Evolutionary conservation across 768 basidiomycete genomes (phyloP), one percentile per base, ranked within the genome.

Genomic region (Tulasnella sp.): DNA sequence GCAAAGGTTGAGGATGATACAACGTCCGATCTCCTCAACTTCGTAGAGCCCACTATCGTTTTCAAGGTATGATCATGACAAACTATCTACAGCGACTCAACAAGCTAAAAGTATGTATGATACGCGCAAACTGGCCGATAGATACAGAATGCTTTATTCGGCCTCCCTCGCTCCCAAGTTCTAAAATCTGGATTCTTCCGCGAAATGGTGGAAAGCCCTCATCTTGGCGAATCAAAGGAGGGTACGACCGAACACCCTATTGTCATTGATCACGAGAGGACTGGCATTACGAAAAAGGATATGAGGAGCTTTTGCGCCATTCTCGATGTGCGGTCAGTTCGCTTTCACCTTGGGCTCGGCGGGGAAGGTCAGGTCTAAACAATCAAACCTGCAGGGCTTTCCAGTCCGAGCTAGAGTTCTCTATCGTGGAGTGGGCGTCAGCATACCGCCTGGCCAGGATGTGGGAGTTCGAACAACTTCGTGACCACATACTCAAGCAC

Each of bases 111-210:
- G 2, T 3, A 14, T 69, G 6, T 37, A 3, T 69, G 34, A 5
- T 69, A 8, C 7, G 12, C 34, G 2, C 34, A 28, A 5, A 11
- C 7, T 46, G 9, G 44, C 44, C 37, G 37, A 18, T 46, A 69
- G 64, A 31, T 69, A 14, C 64, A 69, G 6, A 69, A 69, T 37
- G 64, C 31, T 34, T 12, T 69, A 28, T 69, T 69, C 18, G 64
- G 31, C 5, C 28, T 69, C 12, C 64, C 64, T 69, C 64, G 64
- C 64, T 14, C 64, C 1, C 64, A 69, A 37, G 64, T 69, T 18
- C 34, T 69, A 12, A 69, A 37, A 69, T 69, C 64, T 37, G 64
- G 64, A 37, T 69, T 69, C 64, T 69, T 69, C 64, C 64, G 64
- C 0, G 64, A 31, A 69, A 69, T 69, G 64, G 16, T 69, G 64